A percentile compares a stretch with the other conserved stretches of the same genome.
phyloP scores from a whole-genome alignment of 208 protist species.

The Leishmania gerbilli region DNA sequence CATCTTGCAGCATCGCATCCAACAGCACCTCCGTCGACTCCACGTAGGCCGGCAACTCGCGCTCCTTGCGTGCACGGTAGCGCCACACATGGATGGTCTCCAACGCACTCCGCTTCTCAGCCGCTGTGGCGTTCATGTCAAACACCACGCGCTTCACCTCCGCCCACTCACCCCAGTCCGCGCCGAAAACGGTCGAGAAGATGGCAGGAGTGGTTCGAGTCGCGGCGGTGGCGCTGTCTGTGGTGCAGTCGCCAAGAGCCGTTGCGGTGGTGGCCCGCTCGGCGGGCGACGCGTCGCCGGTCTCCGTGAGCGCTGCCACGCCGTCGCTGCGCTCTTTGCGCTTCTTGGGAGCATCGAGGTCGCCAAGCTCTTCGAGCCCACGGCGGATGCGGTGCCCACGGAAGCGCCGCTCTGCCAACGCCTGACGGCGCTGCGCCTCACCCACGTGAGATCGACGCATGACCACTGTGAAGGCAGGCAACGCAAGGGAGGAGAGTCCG shows the following conservation, averaged over 20 bases:
- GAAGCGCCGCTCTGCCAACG: constrained; percentile 41
- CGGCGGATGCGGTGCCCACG: constrained; percentile 69
- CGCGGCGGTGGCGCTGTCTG: background rate
- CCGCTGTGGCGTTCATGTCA: constrained; percentile 20
- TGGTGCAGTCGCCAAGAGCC: background rate
- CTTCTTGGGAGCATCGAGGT: constrained; percentile 56
- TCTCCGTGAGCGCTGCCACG: background rate
- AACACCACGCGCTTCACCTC: constrained; percentile 71
- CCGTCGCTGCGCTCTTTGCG: constrained; percentile 1
- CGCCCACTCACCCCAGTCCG: constrained; percentile 67
- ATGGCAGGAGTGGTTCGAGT: background rate
- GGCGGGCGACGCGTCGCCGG: background rate
- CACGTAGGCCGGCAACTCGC: constrained; percentile 66
- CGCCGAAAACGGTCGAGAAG: constrained; percentile 58
- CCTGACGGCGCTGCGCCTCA: constrained; percentile 24
- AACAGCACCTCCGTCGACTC: constrained; percentile 71
- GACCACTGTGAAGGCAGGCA: background rate
- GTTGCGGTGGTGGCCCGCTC: background rate
- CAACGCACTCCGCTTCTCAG: constrained; percentile 51
- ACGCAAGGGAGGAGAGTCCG: background rate
- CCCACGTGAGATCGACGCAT: constrained; percentile 26
- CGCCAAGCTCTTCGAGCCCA: constrained; percentile 63
- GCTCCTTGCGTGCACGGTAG: constrained; percentile 54
- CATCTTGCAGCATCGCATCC: constrained; percentile 60
- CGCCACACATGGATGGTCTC: constrained; percentile 54